These are phyloP conservation scores for Raphanus hybrid DNA, from an alignment of 441 rosid species.

Conservation along the genomic window DNA sequence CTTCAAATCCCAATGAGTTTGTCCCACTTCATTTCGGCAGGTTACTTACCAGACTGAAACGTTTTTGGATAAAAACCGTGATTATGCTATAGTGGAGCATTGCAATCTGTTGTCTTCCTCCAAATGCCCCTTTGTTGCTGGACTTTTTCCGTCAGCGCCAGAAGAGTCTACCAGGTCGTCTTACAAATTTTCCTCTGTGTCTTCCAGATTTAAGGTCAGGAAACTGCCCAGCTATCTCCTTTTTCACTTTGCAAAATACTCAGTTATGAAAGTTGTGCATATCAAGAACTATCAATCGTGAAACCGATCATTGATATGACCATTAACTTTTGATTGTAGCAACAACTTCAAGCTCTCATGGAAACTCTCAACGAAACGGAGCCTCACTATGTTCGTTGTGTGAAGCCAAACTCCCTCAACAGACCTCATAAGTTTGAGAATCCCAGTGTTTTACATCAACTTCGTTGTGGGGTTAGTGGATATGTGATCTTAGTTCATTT, in stretches of 20 bases:
- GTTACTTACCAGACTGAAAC: slow-evolving; percentile 89
- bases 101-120: slow-evolving; percentile 92
- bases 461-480: slow-evolving; percentile 96
- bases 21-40: slow-evolving; percentile 50
- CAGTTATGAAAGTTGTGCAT: slow-evolving; percentile 9
- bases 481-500: slow-evolving; percentile 22
- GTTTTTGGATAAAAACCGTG: slow-evolving; percentile 95
- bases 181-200: slow-evolving; percentile 94
- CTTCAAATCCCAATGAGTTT: slow-evolving; percentile 33
- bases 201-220: slow-evolving; percentile 89
- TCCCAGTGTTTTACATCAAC: slow-evolving; percentile 81
- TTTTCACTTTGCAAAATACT: slow-evolving; percentile 15
- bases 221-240: slow-evolving; percentile 14
- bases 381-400: slow-evolving; percentile 98
- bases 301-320: slow-evolving; percentile 23
- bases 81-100: slow-evolving; percentile 92
- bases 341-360: slow-evolving; percentile 99
- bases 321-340: slow-evolving; percentile 53
- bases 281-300: slow-evolving; percentile 9
- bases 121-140: slow-evolving; percentile 76
- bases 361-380: slow-evolving; percentile 91
- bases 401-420: slow-evolving; percentile 95
- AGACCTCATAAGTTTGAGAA: slow-evolving; percentile 91
- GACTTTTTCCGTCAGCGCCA: slow-evolving; percentile 67
- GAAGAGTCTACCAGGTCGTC: slow-evolving; percentile 89